Conservation (phyloP, 2,329 filamentous ascomycete species). For the Diaporthe nobilis region DNA sequence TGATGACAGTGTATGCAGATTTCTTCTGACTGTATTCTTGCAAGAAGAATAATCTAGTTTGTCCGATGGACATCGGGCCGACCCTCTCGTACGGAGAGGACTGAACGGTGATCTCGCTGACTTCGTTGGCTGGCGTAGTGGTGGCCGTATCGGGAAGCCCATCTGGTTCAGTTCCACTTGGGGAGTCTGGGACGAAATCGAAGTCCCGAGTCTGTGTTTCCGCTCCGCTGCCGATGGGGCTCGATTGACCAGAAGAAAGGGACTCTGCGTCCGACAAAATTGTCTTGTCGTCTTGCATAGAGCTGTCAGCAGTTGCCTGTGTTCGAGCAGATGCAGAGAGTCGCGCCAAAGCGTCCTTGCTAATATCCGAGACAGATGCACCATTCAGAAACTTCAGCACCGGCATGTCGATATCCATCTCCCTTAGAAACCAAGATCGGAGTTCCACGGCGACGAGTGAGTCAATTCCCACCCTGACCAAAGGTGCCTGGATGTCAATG, state of each 20-base stretch:
- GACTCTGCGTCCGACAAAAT: background rate
- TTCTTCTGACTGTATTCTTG: background rate
- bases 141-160: background rate
- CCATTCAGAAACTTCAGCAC: conserved; percentile 51
- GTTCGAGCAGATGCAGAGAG: background rate
- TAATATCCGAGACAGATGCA: conserved; percentile 23
- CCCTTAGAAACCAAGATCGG: conserved; percentile 60
- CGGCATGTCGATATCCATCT: conserved; percentile 56
- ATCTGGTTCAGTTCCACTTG: background rate
- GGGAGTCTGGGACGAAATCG: background rate
- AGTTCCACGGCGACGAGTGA: conserved; percentile 49
- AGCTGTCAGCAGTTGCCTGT: background rate
- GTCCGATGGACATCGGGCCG: background rate
- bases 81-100: background rate
- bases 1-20: background rate
- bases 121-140: background rate
- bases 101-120: too few relatives aligned
- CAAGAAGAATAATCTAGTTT: background rate
- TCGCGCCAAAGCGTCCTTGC: conserved; percentile 5
- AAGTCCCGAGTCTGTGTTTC: too few relatives aligned
- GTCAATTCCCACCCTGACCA: conserved; percentile 48
- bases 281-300: background rate
- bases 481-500: background rate
- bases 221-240: background rate
- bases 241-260: fast-evolving